phyloP scores from a whole-genome alignment of 257 asterid species.

The Eucommia ulmoides region DNA sequence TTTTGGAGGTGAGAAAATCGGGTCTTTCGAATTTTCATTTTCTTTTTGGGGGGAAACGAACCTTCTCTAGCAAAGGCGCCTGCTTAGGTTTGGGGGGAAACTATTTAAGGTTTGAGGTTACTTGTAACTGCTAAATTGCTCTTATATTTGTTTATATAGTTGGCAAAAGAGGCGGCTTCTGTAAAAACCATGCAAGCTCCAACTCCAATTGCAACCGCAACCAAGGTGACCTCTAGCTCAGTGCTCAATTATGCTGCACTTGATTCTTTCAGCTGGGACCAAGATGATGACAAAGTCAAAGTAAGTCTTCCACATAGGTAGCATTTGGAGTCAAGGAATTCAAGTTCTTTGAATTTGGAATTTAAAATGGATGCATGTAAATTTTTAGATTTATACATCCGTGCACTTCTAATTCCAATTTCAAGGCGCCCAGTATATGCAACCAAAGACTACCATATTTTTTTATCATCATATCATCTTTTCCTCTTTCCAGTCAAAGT shows the following conservation, averaged over 20 bases:
- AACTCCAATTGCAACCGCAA: slow-evolving; percentile 13
- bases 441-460: background rate
- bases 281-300: slow-evolving; percentile 71
- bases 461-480: background rate
- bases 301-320: slow-evolving; percentile 14
- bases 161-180: slow-evolving; percentile 26
- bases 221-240: slow-evolving; percentile 24
- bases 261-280: slow-evolving; percentile 91
- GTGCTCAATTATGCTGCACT: slow-evolving; percentile 37
- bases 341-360: background rate
- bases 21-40: too few species aligned
- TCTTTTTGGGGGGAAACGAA: too few species aligned
- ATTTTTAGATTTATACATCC: background rate
- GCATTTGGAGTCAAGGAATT: background rate
- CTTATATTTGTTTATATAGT: too few species aligned
- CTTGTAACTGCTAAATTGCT: too few species aligned
- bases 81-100: too few species aligned
- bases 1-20: too few species aligned
- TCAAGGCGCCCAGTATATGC: background rate
- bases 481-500: background rate
- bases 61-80: too few species aligned
- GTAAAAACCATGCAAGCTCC: slow-evolving; percentile 15
- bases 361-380: background rate
- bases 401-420: background rate
- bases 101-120: too few species aligned